Evolutionary conservation across 2,329 filamentous ascomycete genomes (phyloP), one percentile per base, ranked within the genome.

Genomic region (Penicillium sp.): DNA sequence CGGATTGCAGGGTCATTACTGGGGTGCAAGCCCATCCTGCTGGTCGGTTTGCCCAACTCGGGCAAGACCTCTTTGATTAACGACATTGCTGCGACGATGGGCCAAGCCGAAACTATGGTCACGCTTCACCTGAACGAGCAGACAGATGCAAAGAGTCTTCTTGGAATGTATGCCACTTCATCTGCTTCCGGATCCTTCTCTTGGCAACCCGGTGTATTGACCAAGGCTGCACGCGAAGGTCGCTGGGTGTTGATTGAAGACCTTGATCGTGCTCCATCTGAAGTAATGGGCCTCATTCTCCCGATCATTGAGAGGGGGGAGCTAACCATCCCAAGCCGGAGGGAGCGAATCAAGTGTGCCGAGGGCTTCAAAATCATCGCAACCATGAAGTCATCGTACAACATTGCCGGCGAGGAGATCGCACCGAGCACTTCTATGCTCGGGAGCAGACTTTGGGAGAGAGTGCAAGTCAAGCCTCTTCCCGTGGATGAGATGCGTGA

Each of bases 201-300:
- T 44, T 99, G 93, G 93, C 82, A 87, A 52, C 82, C 93, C 3
- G 93, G 93, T 70, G 87, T 97, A 19, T 74, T 99, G 59, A 96
- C 93, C 0, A 95, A 88, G 28, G 94, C 94, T 32, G 89, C 97
- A 3, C 84, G 80, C 63, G 91, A 98, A 73, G 94, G 93, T 15
- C 80, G 91, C 62, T 98, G 93, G 94, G 87, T 98, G 6, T 76
- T 98, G 57, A 94, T 99, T 52, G 94, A 99, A 69, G 94, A 99
- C 68, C 77, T 99, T 35, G 90, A 98, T 65, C 83, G 91, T 54
- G 93, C 93, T 10, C 93, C 94, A 4, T 91, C 88, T 57, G 93
- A 98, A 69, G 87, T 98, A 42, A 83, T 98, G 67, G 95, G 91
- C 65, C 89, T 90, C 13, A 79, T 99, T 26, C 76, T 98, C 24